Percentiles rank a stretch among this genome's conserved stretches.
These are phyloP conservation scores for Pseudonitzschia multiseries DNA, from an alignment of 108 stramenopile genomes.

Conservation along the genomic window DNA sequence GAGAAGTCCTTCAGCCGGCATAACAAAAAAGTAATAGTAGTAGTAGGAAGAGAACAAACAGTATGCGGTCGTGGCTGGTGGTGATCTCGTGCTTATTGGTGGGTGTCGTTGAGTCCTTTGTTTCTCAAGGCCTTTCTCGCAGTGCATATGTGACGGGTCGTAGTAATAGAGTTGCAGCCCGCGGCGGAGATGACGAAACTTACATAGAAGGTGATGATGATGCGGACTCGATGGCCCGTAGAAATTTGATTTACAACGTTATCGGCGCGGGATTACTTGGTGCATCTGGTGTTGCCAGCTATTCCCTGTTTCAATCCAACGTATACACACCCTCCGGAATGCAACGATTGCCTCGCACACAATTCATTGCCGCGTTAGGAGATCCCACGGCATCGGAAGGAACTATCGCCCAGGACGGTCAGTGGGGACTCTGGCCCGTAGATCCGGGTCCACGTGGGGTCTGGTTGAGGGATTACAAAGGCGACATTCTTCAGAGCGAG, in stretches of 20 bases:
- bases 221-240: constrained; percentile 10
- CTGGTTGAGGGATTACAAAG: constrained; percentile 63
- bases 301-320: constrained; percentile 29
- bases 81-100: background rate
- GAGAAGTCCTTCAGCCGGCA: no score
- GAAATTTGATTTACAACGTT: constrained; percentile 40
- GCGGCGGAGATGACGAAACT: constrained; percentile 4
- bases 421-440: constrained; percentile 80
- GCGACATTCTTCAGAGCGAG: constrained; percentile 28
- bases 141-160: background rate
- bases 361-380: constrained; percentile 82
- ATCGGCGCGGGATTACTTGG: constrained; percentile 36
- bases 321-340: constrained; percentile 51
- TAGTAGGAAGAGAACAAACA: no score
- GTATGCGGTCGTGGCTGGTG: no score
- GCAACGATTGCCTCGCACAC: constrained; percentile 59
- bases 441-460: constrained; percentile 88
- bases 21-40: no score
- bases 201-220: constrained; percentile 4
- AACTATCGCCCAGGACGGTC: constrained; percentile 34
- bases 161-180: background rate
- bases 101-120: background rate
- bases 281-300: constrained; percentile 38
- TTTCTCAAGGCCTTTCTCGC: background rate
- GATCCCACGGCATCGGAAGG: constrained; percentile 62